Conservation (phyloP, 2,329 filamentous ascomycete species). For the Exophiala calicioides region DNA sequence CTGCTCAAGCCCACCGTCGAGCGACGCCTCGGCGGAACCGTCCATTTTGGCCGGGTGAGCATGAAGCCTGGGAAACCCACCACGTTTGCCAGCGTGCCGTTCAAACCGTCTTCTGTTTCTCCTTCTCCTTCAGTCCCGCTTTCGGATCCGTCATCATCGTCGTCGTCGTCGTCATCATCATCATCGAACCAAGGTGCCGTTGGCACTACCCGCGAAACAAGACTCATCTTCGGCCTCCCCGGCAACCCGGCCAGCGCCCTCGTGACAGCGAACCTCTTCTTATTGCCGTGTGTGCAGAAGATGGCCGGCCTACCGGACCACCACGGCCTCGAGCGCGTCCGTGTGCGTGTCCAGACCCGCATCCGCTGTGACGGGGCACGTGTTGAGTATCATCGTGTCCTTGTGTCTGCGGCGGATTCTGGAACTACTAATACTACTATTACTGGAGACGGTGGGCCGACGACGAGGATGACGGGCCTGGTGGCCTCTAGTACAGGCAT, state of each 20-base stretch:
- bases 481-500: slow-evolving; percentile 80
- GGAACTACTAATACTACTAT: no score
- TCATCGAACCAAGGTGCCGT: no score
- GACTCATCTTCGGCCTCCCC: slow-evolving; percentile 83
- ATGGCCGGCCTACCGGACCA: slow-evolving; percentile 62
- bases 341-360: slow-evolving; percentile 70
- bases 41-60: slow-evolving; percentile 91
- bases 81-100: slow-evolving; percentile 86
- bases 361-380: slow-evolving; percentile 73
- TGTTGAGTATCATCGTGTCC: slow-evolving; percentile 86
- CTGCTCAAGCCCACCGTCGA: slow-evolving; percentile 96
- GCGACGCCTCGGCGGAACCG: slow-evolving; percentile 81
- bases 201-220: slow-evolving; percentile 49
- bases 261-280: slow-evolving; percentile 92
- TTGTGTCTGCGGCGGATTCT: no score
- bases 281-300: slow-evolving; percentile 81
- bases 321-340: slow-evolving; percentile 69
- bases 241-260: slow-evolving; percentile 93
- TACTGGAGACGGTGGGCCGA: slow-evolving; percentile 51
- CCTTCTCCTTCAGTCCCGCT: no score
- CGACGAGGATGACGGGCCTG: slow-evolving; percentile 60
- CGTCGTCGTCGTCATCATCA: no score
- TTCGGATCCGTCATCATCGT: no score
- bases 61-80: slow-evolving; percentile 99
- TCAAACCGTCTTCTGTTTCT: no score